Percentiles rank a stretch among this genome's conserved stretches.
Conservation (phyloP, 176 grass and related monocot species). For the Musa troglodytarum region DNA sequence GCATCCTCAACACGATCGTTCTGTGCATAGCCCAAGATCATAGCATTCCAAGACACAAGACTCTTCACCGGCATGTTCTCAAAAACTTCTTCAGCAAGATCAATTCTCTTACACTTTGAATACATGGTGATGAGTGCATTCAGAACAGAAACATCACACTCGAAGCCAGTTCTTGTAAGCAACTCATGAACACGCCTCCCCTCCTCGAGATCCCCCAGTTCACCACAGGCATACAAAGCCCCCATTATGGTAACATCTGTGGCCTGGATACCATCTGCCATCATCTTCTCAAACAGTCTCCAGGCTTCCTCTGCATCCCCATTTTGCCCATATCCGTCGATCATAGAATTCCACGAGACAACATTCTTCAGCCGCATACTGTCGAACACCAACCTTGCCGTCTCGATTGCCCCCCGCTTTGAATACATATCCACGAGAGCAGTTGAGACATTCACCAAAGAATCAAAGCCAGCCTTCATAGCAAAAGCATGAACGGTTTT, state of each 20-base stretch:
- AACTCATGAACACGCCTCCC: conserved; percentile 36
- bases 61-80: conserved; percentile 31
- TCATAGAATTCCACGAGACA: conserved; percentile 56
- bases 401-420: conserved; percentile 33
- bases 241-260: conserved; percentile 34
- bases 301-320: conserved; percentile 31
- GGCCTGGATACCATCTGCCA: conserved; percentile 30
- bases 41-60: conserved; percentile 49
- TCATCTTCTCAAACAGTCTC: conserved; percentile 38
- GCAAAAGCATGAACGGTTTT: conserved; percentile 34
- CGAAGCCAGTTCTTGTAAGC: conserved; percentile 23
- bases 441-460: conserved; percentile 40
- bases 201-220: conserved; percentile 38
- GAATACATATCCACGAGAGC: conserved; percentile 48
- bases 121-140: conserved; percentile 47
- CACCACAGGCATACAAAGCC: conserved; percentile 41
- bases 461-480: conserved; percentile 22
- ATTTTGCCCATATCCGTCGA: conserved; percentile 36
- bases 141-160: conserved; percentile 36
- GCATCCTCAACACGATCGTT: conserved; percentile 36
- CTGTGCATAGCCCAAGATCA: conserved; percentile 49
- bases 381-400: conserved; percentile 24
- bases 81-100: conserved; percentile 39
- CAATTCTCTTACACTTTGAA: conserved; percentile 41
- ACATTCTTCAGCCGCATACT: conserved; percentile 34